Base-by-base conservation (phyloP, 2,329 filamentous ascomycete genomes). In the Aspergillus tamarii region DNA sequence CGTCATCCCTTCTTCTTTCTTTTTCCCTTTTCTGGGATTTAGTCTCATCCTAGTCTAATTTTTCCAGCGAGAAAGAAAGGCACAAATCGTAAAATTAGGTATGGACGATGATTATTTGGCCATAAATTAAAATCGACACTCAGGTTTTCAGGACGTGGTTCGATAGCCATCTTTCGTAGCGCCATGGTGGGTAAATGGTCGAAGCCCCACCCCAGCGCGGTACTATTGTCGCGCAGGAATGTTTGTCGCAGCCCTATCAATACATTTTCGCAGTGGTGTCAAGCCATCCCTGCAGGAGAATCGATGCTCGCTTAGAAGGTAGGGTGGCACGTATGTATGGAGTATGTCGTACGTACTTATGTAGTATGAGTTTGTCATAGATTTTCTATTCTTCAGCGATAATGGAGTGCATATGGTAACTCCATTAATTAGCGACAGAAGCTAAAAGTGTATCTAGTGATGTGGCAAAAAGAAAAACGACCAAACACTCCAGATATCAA, bases 161-260 rank as follows among this genome's bases (percentile, higher is more conserved):
- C 23, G 26, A 19, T 50, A 30, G 26, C 26, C 23, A 19, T 19
- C 26, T 30, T 30, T 50, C 23, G 23, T 28, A 30, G 46, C 46
- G 46, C 46, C 26, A 28, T 30, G 46, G 46, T 50, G 46, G 46
- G 26, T 46, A 46, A 46, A 46, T 23, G 21, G 43, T 46, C 43
- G 21, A 46, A n/a, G 21, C 23, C 45, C 45, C 45, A 48, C 45
- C 12, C 34, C 12, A 4, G 45, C 21, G 45, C 45, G 45, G 48
- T 52, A 52, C 48, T 52, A 52, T 52, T 52, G 48, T 52, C 48
- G 28, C 28, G 48, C 48, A 52, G 48, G 48, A 48, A 52, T 52
- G 48, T 52, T 52, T 52, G 48, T 52, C 48, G 48, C 48, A 52
- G 48, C 48, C 48, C 48, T 52, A 52, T 34, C 48, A 52, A 32